Conservation (phyloP, 2,329 filamentous ascomycete species). For the Fusarium circinatum region DNA sequence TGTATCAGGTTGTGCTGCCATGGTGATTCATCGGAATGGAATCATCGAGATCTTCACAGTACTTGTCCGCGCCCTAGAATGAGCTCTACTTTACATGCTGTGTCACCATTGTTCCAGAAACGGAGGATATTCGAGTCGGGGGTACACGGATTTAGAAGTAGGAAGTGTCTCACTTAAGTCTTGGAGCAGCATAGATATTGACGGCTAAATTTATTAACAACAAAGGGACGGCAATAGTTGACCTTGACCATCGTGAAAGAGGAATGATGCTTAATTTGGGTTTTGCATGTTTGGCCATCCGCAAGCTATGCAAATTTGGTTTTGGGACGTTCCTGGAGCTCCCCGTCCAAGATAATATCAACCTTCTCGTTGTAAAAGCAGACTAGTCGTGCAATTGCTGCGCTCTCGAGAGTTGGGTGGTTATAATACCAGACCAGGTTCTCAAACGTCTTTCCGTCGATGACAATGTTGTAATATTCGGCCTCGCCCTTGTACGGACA, state of each 20-base stretch:
- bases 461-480: constrained; percentile 67
- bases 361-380: constrained; percentile 78
- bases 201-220: not conserved
- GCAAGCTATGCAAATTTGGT: constrained; percentile 35
- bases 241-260: not conserved
- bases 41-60: not conserved
- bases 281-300: not conserved
- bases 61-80: not conserved
- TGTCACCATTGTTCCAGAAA: not conserved
- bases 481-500: constrained; percentile 77
- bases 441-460: constrained; percentile 56
- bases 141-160: not conserved
- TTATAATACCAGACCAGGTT: constrained; percentile 73
- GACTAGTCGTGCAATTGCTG: constrained; percentile 62
- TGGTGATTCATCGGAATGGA: not conserved
- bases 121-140: not conserved
- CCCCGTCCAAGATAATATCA: constrained; percentile 68
- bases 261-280: not conserved
- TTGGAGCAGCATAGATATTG: not conserved
- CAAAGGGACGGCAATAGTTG: too few species aligned
- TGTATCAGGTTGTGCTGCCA: constrained; percentile 1
- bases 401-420: constrained; percentile 66
- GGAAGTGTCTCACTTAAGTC: not conserved
- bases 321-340: constrained; percentile 46
- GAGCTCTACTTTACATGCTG: not conserved